Conservation (phyloP, 2,329 filamentous ascomycete species). For the Exophiala aquamarina region DNA sequence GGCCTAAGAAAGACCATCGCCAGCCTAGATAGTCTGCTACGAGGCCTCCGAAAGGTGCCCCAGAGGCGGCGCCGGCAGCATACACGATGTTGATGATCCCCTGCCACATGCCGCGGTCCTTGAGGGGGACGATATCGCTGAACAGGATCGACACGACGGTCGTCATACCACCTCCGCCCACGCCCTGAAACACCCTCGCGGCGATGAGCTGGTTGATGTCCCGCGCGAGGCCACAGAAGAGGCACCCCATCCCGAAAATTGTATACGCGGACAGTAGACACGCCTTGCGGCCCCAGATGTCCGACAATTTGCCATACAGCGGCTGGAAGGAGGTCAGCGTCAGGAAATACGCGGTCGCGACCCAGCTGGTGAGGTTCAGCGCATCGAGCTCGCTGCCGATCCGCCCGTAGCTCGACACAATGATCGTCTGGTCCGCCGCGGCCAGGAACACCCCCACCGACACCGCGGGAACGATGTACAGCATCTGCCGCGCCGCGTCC, state of each 20-base stretch:
- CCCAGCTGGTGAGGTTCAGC: conserved; percentile 73
- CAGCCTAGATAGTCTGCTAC: conserved; percentile 71
- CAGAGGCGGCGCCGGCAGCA: conserved; percentile 63
- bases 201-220: conserved; percentile 38
- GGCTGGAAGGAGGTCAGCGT: conserved; percentile 45
- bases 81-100: conserved; percentile 72
- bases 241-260: conserved; percentile 40
- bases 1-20: conserved; percentile 73
- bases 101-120: conserved; percentile 62
- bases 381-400: conserved; percentile 76
- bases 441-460: conserved; percentile 69
- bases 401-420: conserved; percentile 73
- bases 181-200: conserved; percentile 42
- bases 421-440: conserved; percentile 74
- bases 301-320: conserved; percentile 45
- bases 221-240: conserved; percentile 39
- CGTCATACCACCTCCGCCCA: conserved; percentile 47
- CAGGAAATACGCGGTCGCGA: conserved; percentile 69
- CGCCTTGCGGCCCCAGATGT: conserved; percentile 45
- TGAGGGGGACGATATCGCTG: conserved; percentile 48
- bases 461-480: conserved; percentile 61
- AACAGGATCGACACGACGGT: conserved; percentile 49
- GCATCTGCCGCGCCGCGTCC: conserved; percentile 52
- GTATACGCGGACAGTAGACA: conserved; percentile 41
- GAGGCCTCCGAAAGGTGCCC: conserved; percentile 70